Evolutionary conservation across 441 rosid genomes (phyloP).

Genomic region (Raphanus hybrid): DNA sequence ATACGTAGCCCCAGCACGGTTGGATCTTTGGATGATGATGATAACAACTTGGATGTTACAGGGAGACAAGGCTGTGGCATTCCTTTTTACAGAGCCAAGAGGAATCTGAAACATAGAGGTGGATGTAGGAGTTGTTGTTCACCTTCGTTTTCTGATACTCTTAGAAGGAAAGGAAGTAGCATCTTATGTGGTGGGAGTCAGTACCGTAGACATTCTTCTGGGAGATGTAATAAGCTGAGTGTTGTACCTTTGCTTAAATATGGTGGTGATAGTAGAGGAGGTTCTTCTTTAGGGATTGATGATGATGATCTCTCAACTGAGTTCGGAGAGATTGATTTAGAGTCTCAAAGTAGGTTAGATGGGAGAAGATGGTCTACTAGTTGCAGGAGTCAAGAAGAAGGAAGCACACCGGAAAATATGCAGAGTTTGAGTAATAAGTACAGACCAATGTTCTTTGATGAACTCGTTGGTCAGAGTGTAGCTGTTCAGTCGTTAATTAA

Average conservation of each 20-base stretch:
- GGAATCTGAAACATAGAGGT: constrained; percentile 73
- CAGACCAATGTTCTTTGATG: constrained; percentile 82
- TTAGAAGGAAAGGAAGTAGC: constrained; percentile 83
- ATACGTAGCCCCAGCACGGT: constrained; percentile 62
- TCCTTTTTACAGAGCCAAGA: constrained; percentile 84
- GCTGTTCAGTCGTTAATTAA: constrained; percentile 76
- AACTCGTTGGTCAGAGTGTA: constrained; percentile 80
- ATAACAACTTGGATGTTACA: constrained; percentile 57
- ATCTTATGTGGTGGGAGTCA: constrained; percentile 78
- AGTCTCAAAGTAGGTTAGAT: constrained; percentile 93
- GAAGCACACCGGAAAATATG: constrained; percentile 59
- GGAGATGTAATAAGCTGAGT: constrained; percentile 55
- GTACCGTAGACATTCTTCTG: constrained; percentile 55
- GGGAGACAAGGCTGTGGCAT: constrained; percentile 92
- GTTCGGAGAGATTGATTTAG: constrained; percentile 89
- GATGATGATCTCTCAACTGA: constrained; percentile 75
- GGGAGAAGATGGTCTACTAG: constrained; percentile 93
- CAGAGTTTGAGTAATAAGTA: constrained; percentile 88
- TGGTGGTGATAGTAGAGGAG: constrained; percentile 63
- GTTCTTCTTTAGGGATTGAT: constrained; percentile 68
- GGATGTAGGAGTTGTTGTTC: constrained; percentile 82
- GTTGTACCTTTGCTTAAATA: constrained; percentile 81
- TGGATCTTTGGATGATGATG: constrained; percentile 85
- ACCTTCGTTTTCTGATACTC: constrained; percentile 90
- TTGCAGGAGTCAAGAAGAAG: constrained; percentile 79